These are phyloP conservation scores for Lichtheimia ramosa DNA, from an alignment of 371 early-diverging fungal species.

Conservation along the genomic window DNA sequence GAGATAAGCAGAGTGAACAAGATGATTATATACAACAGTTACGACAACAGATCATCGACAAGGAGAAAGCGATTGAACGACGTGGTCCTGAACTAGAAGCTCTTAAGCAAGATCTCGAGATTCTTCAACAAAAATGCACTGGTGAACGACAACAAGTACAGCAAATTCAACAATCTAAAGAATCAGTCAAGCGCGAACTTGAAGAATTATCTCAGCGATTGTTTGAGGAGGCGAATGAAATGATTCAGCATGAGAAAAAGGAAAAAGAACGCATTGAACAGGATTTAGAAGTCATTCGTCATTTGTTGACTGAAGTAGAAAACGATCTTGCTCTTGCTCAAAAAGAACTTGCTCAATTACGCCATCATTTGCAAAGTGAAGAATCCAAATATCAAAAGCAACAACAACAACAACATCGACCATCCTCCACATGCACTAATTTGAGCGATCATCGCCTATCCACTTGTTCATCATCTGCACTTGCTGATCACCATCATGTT, in stretches of 20 bases:
- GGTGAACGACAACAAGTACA: constrained; percentile 66
- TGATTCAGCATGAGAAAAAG: constrained; percentile 78
- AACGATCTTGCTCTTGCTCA: constrained; percentile 19
- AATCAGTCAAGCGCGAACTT: constrained; percentile 67
- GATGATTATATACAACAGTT: constrained; percentile 4
- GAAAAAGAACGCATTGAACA: constrained; percentile 47
- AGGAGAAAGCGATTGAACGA: constrained; percentile 8
- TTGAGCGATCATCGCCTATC: no score
- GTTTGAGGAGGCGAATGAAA: constrained; percentile 87
- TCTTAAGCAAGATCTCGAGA: constrained; percentile 73
- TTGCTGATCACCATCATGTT: no score
- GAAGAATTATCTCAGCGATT: constrained; percentile 73
- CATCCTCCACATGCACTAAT: constrained; percentile 3
- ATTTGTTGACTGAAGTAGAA: constrained; percentile 44
- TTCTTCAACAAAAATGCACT: constrained; percentile 82
- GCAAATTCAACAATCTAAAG: constrained; percentile 65
- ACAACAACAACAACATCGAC: neutral
- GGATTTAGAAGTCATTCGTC: constrained; percentile 56
- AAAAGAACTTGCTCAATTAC: constrained; percentile 19
- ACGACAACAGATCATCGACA: neutral
- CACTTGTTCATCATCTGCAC: no score
- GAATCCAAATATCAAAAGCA: no score
- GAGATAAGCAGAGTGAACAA: constrained; percentile 5
- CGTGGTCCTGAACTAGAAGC: constrained; percentile 73
- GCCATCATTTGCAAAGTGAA: constrained; percentile 4